Evolutionary conservation across 805 yeast species (phyloP), one percentile per base, ranked within the genome.

Genomic region (Candida tibetensis): DNA sequence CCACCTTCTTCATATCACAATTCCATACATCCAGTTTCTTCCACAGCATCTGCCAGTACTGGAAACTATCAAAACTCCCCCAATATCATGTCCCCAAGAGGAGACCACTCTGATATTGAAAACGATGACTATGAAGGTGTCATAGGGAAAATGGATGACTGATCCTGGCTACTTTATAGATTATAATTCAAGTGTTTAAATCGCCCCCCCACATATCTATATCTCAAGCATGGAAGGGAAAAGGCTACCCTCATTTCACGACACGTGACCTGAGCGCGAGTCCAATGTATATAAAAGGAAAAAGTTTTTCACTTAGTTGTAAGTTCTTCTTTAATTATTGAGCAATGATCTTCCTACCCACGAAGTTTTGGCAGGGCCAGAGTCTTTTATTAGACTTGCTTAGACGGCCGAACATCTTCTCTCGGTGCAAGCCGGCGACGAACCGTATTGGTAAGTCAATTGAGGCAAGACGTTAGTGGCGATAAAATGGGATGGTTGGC

Each of bases 381-480:
- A 13, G 9, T 15, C 23, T 17, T n/a, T n/a, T n/a, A n/a, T 19
- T 14, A 13, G 30, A 13, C 7, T n/a, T 9, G 16, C 34, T 12
- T 34, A 39, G 17, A 46, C 36, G 55, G 46, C 49, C 62, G 38
- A 42, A 59, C 30, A 61, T 55, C 69, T 60, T 58, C 61, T 52
- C 51, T 51, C 44, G 53, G 33, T 18, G 32, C 14, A 18, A 58
- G 47, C 49, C 46, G 42, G 47, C 42, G 62, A 61, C 60, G 60
- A 62, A 50, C 69, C 73, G 74, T 69, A 47, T 58, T 69, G 73
- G 71, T 43, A 48, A 59, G 61, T 60, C 55, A 44, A 42, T 54
- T 55, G 60, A 53, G 60, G 74, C 72, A 51, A 48, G 60, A 53
- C 56, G 33, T 29, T 17, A 30, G 35, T 34, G 40, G 25, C 25